Evolutionary conservation across 2,329 filamentous ascomycete genomes (phyloP).

Genomic region (Epichloe amarillans): DNA sequence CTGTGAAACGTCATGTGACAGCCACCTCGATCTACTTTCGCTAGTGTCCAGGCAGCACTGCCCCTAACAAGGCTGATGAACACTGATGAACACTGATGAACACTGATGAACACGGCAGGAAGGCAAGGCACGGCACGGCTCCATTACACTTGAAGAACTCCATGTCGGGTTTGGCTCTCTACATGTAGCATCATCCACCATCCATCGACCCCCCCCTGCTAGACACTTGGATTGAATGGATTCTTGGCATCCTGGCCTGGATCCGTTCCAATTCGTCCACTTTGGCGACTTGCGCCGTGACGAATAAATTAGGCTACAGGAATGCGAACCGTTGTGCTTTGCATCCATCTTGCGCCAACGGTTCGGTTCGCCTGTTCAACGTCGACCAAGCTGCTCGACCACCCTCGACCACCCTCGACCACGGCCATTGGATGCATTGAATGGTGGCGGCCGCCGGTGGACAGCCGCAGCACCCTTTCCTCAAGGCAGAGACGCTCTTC

Average conservation of each 20-base stretch:
- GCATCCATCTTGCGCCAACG: slow-evolving; percentile 4
- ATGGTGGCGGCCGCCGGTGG: not conserved
- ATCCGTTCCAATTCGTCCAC: not conserved
- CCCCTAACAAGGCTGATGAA: not conserved
- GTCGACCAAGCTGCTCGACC: not conserved
- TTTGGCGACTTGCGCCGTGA: not conserved
- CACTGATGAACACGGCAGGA: not conserved
- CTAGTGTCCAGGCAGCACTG: slow-evolving; percentile 10
- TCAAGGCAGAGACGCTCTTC: slow-evolving; percentile 1
- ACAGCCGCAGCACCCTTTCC: not conserved
- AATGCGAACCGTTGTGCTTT: not conserved
- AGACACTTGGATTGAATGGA: not conserved
- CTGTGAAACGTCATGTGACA: too few relatives aligned
- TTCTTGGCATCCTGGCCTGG: slow-evolving; percentile 1
- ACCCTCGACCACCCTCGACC: not conserved
- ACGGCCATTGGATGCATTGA: not conserved
- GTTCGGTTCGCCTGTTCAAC: not conserved
- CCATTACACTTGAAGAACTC: too few relatives aligned
- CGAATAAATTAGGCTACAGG: not conserved
- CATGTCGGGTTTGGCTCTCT: too few relatives aligned
- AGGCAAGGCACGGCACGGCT: too few relatives aligned
- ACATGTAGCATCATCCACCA: too few relatives aligned
- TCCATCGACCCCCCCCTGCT: not conserved
- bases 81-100: not conserved
- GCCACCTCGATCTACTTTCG: too few relatives aligned